Conservation (phyloP, 352 stramenopile genomes). For the Peronospora belbahrii region DNA sequence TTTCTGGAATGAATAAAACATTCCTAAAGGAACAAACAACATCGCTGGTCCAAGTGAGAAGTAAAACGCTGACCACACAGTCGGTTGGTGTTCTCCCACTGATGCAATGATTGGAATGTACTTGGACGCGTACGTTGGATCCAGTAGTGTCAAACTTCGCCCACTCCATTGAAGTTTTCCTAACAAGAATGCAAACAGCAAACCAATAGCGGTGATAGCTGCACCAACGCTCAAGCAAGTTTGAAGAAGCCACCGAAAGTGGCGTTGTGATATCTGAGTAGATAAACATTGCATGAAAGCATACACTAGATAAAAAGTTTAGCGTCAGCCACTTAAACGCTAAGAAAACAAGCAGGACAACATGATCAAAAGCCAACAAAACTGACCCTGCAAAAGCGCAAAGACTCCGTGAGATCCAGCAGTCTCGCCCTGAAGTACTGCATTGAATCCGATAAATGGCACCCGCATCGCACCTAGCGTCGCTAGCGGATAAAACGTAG, state of each 20-base stretch:
- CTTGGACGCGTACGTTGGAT: conserved; percentile 91
- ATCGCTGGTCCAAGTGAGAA: conserved; percentile 87
- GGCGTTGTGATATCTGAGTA: conserved; percentile 32
- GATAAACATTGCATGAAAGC: conserved; percentile 50
- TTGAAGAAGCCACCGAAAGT: conserved; percentile 43
- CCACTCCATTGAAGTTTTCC: conserved; percentile 88
- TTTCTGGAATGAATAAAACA: conserved; percentile 81
- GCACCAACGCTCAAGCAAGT: conserved; percentile 28
- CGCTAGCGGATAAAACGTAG: conserved; percentile 95
- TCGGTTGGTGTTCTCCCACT: conserved; percentile 91
- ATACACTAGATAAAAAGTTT: conserved; percentile 28
- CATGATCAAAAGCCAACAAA: background rate
- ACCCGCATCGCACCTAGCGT: conserved; percentile 95
- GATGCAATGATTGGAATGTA: conserved; percentile 95
- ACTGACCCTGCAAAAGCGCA: conserved; percentile 74
- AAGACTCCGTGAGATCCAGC: conserved; percentile 89
- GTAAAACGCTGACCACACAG: conserved; percentile 88
- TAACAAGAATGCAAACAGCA: conserved; percentile 50
- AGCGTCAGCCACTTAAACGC: conserved; percentile 13
- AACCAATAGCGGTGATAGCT: conserved; percentile 23
- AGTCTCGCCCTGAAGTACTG: conserved; percentile 80
- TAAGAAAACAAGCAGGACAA: background rate
- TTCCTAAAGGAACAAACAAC: conserved; percentile 82
- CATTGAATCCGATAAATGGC: conserved; percentile 97
- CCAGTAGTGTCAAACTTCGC: conserved; percentile 86